Base-by-base conservation (phyloP, 2,329 filamentous ascomycete genomes). In the Colletotrichum aenigma region DNA sequence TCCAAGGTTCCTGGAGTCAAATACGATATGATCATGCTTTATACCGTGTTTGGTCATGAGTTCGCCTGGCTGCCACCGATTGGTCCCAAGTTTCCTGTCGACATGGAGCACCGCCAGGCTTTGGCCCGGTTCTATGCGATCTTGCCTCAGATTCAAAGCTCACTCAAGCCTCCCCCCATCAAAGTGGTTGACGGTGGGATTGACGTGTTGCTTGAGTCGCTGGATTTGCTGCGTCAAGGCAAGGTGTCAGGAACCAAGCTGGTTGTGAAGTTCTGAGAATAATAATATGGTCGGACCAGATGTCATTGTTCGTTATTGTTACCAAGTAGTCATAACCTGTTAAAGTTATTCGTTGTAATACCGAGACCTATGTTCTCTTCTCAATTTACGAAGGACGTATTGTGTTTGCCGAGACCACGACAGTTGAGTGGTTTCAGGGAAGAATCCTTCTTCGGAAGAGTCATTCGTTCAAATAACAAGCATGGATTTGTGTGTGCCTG, bases 31-130 rank as follows among this genome's bases (percentile, higher is more conserved):
- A 77, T 81, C 16, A 78, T 82, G 77, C 72, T 79, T 2, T 82
- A 81, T 43, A 81, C 79, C 1, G 24, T 78, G 4, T 74, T 81
- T 13, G 81, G 82, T 0, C 74, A 64, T 5, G 28, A 77, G 3
- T 83, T 83, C 60, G 75, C 79, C 43, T 79, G 79, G 77, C 70
- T 82, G 18, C 78, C 79, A 2, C 82, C 81, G 1, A 60, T 81
- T 1, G 81, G 81, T 1, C 81, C 81, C 10, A 81, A 80, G 56
- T 81, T 76, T 70, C 81, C 81, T 71, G 83, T 81, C 52, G 78
- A 69, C 64, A 70, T 80, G 6, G 48, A 74, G 7, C 80, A 82
- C 66, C 78, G 80, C 21, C 62, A 77, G 16, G 77, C 67, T 8
- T 75, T 82, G 18, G 77, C 67, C 21, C 76, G 77, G 7, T 79